A percentile compares a stretch with the other conserved stretches of the same genome.
Conservation (phyloP, 306 rosid genomes). For the Vachellia pachyceras region DNA sequence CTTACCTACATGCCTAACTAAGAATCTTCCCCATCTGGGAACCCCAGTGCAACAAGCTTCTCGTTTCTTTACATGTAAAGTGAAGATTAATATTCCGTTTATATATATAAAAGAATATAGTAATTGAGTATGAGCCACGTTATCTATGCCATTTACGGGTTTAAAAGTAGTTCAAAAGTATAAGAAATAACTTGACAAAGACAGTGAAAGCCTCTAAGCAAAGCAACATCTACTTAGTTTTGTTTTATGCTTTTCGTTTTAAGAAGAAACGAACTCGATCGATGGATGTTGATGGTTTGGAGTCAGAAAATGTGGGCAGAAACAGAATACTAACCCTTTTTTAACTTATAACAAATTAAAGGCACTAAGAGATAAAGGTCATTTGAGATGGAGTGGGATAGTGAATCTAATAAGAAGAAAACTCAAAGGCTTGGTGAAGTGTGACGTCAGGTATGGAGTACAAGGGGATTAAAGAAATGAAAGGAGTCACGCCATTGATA, state of each 20-base stretch:
- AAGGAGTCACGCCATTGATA: conserved; percentile 7
- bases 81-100: background rate
- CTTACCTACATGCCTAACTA: conserved; percentile 4
- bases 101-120: background rate
- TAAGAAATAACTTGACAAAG: background rate
- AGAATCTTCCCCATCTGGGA: background rate
- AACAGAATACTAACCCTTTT: background rate
- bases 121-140: background rate
- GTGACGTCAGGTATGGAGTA: conserved; percentile 4
- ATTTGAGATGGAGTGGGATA: background rate
- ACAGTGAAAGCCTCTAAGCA: background rate
- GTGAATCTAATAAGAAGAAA: background rate
- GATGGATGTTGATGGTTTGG: background rate
- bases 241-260: background rate
- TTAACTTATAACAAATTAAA: background rate
- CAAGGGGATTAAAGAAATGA: conserved; percentile 25
- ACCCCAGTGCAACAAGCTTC: background rate
- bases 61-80: background rate
- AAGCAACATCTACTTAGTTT: background rate
- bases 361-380: background rate
- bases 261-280: background rate
- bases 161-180: background rate
- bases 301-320: background rate
- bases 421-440: background rate
- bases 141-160: background rate